Evolutionary conservation across 2,329 filamentous ascomycete genomes (phyloP), one percentile per base, ranked within the genome.

Genomic region (Epichloe gansuensis): DNA sequence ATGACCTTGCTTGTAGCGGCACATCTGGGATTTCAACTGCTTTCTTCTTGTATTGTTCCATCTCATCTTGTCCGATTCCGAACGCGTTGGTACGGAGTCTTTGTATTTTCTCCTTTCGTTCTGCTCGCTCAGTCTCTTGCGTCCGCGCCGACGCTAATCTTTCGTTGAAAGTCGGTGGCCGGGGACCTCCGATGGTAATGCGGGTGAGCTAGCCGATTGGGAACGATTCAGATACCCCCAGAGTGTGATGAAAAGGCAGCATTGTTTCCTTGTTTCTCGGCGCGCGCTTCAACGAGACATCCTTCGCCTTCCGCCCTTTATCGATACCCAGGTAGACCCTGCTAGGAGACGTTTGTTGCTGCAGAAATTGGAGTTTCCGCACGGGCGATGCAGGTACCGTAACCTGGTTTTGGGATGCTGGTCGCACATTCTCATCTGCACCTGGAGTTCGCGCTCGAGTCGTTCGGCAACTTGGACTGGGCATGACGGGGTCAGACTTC

Each of bases 251-350:
- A 46, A 6, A 59, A 56, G 12, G 53, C 48, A 50, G 55, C 52
- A 57, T 56, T 25, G 54, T 57, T 21, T 43, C 62, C 49, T 69
- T 72, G 34, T 73, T 63, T 53, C 71, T 76, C 2, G 82, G 75
- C 3, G 88, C 82, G 58, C 88, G 77, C 67, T 88, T 93, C 31
- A 97, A 71, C 3, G 91, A 96, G 35, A 97, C 76, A 61, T 96
- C 89, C 54, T 81, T 81, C 2, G 85, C 90, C 60, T 77, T 85
- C 38, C 91, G 72, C 1, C 89, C 90, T 65, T 95, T 94, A 68
- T 95, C 91, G 56, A 97, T 94, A 5, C 93, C 91, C 15, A 97
- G 68, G 17, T 89, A 69, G 13, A 93, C 80, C 55, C 91, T 78
- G 51, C 85, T 85, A 1, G 93, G 91, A 1, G 91, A 96, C 28